These are phyloP conservation scores for Mycothermus thermophilus DNA, from an alignment of 495 filamentous ascomycete genomes.

Conservation along the genomic window DNA sequence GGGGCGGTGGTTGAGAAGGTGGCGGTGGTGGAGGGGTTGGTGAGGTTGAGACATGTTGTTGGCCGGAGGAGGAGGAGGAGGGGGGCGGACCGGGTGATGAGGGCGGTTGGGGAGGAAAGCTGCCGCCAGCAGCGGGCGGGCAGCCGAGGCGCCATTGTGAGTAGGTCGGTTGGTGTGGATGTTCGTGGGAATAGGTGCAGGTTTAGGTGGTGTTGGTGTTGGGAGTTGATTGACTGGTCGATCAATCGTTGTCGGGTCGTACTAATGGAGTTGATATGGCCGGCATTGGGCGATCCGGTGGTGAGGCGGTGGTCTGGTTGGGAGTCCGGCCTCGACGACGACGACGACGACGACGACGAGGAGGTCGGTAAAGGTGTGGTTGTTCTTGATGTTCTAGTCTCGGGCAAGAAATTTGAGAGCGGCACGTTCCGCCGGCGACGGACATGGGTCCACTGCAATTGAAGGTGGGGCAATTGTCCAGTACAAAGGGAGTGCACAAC, in stretches of 20 bases:
- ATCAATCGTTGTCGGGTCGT: background rate
- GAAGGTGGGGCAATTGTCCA: too few relatives aligned
- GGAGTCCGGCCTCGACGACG: slow-evolving; percentile 5
- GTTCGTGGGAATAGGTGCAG: slow-evolving; percentile 1
- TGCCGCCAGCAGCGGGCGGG: slow-evolving; percentile 34
- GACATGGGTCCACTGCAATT: too few relatives aligned
- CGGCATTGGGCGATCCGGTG: slow-evolving; percentile 4
- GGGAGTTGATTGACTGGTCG: background rate
- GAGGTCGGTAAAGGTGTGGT: too few relatives aligned
- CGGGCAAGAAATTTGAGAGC: slow-evolving; percentile 6
- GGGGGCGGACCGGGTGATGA: slow-evolving; percentile 17
- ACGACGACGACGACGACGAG: too few relatives aligned
- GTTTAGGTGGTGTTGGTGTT: background rate
- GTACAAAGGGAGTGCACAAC: too few relatives aligned
- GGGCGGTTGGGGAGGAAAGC: slow-evolving; percentile 15
- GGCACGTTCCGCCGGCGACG: too few relatives aligned
- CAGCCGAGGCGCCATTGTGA: slow-evolving; percentile 43
- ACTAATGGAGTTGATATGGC: background rate
- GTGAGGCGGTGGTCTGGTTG: slow-evolving; percentile 2
- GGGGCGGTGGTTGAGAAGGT: slow-evolving; percentile 1
- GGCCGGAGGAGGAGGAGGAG: slow-evolving; percentile 6
- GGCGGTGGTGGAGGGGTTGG: slow-evolving; percentile 14
- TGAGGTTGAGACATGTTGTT: slow-evolving; percentile 1
- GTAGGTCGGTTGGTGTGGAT: too few relatives aligned
- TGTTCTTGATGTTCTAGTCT: slow-evolving; percentile 1